Evolutionary conservation across 192 early-diverging fungal species (phyloP), one percentile per base, ranked within the genome.

Genomic region (Bifiguratus adelaidae): DNA sequence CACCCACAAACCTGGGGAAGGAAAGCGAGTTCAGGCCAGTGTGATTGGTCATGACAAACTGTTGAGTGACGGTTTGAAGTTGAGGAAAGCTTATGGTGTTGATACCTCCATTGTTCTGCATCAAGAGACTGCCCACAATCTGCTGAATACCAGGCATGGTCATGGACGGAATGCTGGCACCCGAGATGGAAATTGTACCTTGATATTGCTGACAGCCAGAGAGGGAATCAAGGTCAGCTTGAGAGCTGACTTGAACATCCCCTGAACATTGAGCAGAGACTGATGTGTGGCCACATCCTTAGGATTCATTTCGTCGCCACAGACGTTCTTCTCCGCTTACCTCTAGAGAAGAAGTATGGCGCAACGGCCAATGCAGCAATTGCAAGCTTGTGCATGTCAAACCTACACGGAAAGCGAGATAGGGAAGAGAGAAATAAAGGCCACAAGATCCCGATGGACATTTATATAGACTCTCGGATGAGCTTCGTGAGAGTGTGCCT

Each of bases 221-320:
- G 3, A 65, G 30, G 7, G 16, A n/a, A 35, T 59, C 52, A 23
- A 65, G n/a, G 13, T 65, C 62, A 2, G 28, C 19, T 32, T 65
- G 56, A n/a, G 34, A 48, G 26, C 19, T 46, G 8, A 50, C 36
- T 5, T 25, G n/a, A 2, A 51, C 12, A 20, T 65, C 56, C 6
- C 56, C 48, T 19, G 28, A 12, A 26, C 62, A 65, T n/a, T n/a
- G n/a, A n/a, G n/a, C n/a, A n/a, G n/a, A n/a, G n/a, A n/a, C n/a
- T n/a, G n/a, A n/a, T n/a, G n/a, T n/a, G n/a, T n/a, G n/a, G n/a
- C n/a, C n/a, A n/a, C n/a, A n/a, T n/a, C n/a, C n/a, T n/a, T n/a
- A n/a, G n/a, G n/a, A n/a, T n/a, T n/a, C n/a, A n/a, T n/a, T n/a
- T n/a, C n/a, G n/a, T n/a, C n/a, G n/a, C n/a, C n/a, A n/a, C n/a